Evolutionary conservation across 345 rosid genomes (phyloP).

Genomic region (Moringa oleifera): DNA sequence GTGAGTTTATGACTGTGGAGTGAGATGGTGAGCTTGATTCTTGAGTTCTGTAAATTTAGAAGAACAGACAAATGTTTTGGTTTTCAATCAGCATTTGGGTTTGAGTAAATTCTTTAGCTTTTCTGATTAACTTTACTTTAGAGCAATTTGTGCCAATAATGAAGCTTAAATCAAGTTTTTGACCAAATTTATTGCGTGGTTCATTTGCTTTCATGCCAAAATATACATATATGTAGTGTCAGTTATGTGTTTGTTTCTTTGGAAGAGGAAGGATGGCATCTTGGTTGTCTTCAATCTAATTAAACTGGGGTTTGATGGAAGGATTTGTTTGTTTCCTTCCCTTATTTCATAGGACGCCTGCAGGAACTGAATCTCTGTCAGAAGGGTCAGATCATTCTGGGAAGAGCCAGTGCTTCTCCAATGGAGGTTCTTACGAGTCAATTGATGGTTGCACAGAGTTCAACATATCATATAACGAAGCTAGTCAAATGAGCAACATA

Average conservation of each 20-base stretch:
- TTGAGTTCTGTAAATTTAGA: too few species aligned
- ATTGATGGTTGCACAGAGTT: slow-evolving; percentile 56
- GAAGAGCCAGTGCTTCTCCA: slow-evolving; percentile 39
- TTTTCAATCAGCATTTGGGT: not conserved
- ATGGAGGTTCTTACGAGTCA: slow-evolving; percentile 55
- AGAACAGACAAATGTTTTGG: not conserved
- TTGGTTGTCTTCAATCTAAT: not conserved
- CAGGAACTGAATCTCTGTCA: slow-evolving; percentile 51
- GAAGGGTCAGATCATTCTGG: slow-evolving; percentile 57
- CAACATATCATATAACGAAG: slow-evolving; percentile 64
- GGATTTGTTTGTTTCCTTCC: slow-evolving; percentile 10
- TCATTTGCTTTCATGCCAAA: not conserved
- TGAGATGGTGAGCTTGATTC: too few species aligned
- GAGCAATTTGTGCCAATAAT: not conserved
- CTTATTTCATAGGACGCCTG: slow-evolving; percentile 60
- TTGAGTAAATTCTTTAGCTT: not conserved
- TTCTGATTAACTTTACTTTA: not conserved
- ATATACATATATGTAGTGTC: not conserved
- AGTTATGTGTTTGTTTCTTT: not conserved
- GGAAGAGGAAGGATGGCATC: not conserved
- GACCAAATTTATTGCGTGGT: not conserved
- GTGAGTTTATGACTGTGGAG: too few species aligned
- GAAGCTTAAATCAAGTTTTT: not conserved
- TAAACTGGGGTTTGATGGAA: slow-evolving; percentile 16
- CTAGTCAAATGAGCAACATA: slow-evolving; percentile 29